These are phyloP conservation scores for Blastobotrys parvus DNA, from an alignment of 805 yeast genomes.

Conservation along the genomic window DNA sequence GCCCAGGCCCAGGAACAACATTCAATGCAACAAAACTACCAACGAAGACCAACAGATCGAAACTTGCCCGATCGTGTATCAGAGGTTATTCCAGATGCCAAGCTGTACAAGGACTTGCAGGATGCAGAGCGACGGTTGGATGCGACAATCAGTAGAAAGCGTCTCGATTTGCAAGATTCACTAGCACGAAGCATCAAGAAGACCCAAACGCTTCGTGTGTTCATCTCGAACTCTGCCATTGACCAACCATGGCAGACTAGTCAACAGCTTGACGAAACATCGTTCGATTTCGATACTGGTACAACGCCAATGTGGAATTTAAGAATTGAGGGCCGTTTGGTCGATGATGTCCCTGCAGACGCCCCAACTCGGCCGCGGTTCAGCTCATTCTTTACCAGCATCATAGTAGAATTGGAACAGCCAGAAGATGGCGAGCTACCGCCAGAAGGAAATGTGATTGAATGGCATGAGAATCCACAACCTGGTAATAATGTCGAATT, in stretches of 20 bases:
- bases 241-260: conserved; percentile 82
- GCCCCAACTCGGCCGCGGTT: conserved; percentile 51
- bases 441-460: conserved; percentile 44
- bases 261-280: conserved; percentile 28
- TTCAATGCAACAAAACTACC: neutral
- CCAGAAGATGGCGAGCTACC: conserved; percentile 17
- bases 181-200: conserved; percentile 38
- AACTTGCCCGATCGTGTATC: conserved; percentile 41
- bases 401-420: conserved; percentile 64
- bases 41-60: conserved; percentile 41
- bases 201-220: conserved; percentile 64
- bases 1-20: too few relatives aligned
- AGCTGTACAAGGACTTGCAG: conserved; percentile 56
- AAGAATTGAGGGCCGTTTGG: conserved; percentile 76
- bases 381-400: conserved; percentile 72
- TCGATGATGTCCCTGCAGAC: conserved; percentile 41
- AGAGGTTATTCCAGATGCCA: conserved; percentile 57
- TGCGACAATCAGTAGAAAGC: conserved; percentile 70
- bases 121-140: conserved; percentile 82
- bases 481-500: conserved; percentile 41
- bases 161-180: conserved; percentile 75
- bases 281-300: conserved; percentile 27
- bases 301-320: conserved; percentile 65
- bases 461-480: conserved; percentile 76
- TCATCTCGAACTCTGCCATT: conserved; percentile 69